phyloP scores from a whole-genome alignment of 2,329 filamentous ascomycete genomes.

The Aspergillus amoenus region DNA sequence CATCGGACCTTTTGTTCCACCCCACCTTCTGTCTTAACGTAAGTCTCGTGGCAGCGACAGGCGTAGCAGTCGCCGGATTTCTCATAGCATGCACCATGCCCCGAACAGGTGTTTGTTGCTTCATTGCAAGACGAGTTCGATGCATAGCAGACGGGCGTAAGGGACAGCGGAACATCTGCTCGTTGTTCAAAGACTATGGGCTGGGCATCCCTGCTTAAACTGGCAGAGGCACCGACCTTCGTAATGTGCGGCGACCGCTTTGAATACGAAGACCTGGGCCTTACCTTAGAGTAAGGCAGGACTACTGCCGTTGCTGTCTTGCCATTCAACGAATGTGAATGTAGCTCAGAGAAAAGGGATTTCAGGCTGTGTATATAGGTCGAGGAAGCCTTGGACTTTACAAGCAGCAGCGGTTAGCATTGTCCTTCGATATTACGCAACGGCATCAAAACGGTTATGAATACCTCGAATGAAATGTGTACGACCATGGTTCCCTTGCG shows the following conservation, averaged over 20 bases:
- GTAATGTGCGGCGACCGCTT: not conserved
- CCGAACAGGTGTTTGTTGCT: slow-evolving; percentile 75
- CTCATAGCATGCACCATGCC: slow-evolving; percentile 74
- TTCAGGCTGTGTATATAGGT: slow-evolving; percentile 43
- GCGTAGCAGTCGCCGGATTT: slow-evolving; percentile 72
- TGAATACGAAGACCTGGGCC: not conserved
- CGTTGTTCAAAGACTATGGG: not conserved
- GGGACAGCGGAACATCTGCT: slow-evolving; percentile 41
- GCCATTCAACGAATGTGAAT: slow-evolving; percentile 49
- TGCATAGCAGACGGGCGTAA: slow-evolving; percentile 73
- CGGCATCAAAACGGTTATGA: not conserved
- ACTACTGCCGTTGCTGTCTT: slow-evolving; percentile 59
- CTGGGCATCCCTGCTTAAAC: not conserved
- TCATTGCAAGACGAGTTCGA: slow-evolving; percentile 67
- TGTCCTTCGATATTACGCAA: slow-evolving; percentile 14
- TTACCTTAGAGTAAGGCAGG: slow-evolving; percentile 39
- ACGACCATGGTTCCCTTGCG: slow-evolving; percentile 22
- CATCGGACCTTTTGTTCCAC: slow-evolving; percentile 67
- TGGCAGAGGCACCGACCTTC: slow-evolving; percentile 4
- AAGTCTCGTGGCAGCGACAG: slow-evolving; percentile 70
- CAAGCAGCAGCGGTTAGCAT: slow-evolving; percentile 18
- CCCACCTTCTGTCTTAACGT: slow-evolving; percentile 45
- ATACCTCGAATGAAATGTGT: slow-evolving; percentile 36
- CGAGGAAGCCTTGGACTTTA: slow-evolving; percentile 3
- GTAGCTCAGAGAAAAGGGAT: slow-evolving; percentile 47